Evolutionary conservation across 2,329 filamentous ascomycete genomes (phyloP), one percentile per base, ranked within the genome.

Genomic region (Monosporascus cannonballus): DNA sequence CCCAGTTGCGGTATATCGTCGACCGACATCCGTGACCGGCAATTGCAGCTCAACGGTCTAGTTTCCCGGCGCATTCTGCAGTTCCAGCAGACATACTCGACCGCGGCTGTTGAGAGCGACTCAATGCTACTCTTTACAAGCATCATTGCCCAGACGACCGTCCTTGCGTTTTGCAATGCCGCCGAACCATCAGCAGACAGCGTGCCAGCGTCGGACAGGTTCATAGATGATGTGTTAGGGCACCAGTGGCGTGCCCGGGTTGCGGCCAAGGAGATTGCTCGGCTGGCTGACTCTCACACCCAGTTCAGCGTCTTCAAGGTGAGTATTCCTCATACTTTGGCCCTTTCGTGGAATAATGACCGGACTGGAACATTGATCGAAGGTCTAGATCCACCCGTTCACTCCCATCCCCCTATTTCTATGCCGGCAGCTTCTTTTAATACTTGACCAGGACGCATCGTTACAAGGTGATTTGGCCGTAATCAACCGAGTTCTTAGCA

Each of bases 51-150:
- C 27, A 42, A 53, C 44, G 42, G 47, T 30, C 47, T 53, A 3
- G 48, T 52, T 37, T 48, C 24, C 6, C 44, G 48, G 8, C 47
- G 48, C 8, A 53, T 52, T 18, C 50, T 44, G 37, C 47, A 48
- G 37, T 46, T 48, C 1, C 50, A 51, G 42, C 47, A 48, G 24
- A 39, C 47, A 37, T 53, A 55, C 44, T 25, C 45, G 22, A 38
- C 51, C 7, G 54, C 47, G 3, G 50, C 51, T 20, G 37, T 49
- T 20, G 45, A 48, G 22, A 37, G 45, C 22, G 54, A 53, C 27
- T 36, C 54, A 25, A 53, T 53, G 51, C 45, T 53, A 38, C 54
- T 55, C 30, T 53, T 53, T n/a, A 51, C 51, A 5, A 55, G 48
- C 44, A 55, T 55, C 50, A 52, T 55, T 20, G 50, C 51, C 14